Base-by-base conservation (phyloP, 371 early-diverging fungal genomes). In the Blyttiomyces sp. region DNA sequence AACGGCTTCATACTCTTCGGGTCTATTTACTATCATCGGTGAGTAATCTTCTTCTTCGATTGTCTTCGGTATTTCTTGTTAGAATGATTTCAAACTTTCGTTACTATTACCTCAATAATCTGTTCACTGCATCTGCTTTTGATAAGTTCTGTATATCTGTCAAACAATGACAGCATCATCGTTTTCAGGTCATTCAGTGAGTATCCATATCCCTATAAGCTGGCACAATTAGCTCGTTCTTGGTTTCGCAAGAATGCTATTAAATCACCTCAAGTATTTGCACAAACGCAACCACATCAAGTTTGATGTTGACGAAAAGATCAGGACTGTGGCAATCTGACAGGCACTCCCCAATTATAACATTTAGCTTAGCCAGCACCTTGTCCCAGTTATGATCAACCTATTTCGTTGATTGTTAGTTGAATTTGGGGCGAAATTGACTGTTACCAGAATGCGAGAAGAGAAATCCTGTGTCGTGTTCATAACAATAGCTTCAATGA, bases 391-490 rank as follows among this genome's bases (percentile, higher is more conserved):
- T 82, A 3, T 82, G 79, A 61, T 95, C 95, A 34, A 94, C 80
- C 86, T 86, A 64, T 19, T 16, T 57, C 43, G n/a, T n/a, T n/a
- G n/a, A n/a, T 13, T 30, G 11, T 23, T 27, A 46, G 28, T 35
- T 44, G 27, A 16, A 31, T 39, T 35, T 27, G 53, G n/a, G n/a
- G n/a, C n/a, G 16, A 61, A 45, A 4, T 54, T 7, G 7, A 27
- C 9, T 11, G 60, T 54, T 72, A 88, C 91, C 69, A 89, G 90
- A 4, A 86, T 73, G 59, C 90, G 87, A 19, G 94, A 88, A 60
- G 96, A 83, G 67, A 98, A 96, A 56, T 94, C 88, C 19, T 83
- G 84, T 1, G 96, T 93, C n/a, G 94, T 86, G 54, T 88, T 85
- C 52, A 94, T 65, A 33, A 98, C 88, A 48, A 86, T 81, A 53